A percentile compares a stretch with the other conserved stretches of the same genome.
These are phyloP conservation scores for Wickerhamiella brachini DNA, from an alignment of 805 yeast genomes.

Conservation along the genomic window DNA sequence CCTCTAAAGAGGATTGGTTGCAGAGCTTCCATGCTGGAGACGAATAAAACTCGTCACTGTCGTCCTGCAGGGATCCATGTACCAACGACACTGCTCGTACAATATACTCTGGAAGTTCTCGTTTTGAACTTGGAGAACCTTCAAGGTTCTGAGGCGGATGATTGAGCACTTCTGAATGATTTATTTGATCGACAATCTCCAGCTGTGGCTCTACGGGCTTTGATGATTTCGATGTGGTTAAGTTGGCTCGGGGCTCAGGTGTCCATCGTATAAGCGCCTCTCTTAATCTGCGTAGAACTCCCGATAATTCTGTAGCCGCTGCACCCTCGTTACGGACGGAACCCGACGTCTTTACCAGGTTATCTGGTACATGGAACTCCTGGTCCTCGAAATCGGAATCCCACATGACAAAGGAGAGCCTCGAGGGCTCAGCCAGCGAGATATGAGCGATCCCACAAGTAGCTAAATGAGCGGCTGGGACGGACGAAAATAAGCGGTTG, in stretches of 20 bases:
- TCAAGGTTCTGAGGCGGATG: background rate
- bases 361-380: constrained; percentile 7
- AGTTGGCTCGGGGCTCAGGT: background rate
- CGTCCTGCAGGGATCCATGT: constrained; percentile 18
- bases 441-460: too few relatives aligned
- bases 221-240: background rate
- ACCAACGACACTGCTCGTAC: constrained; percentile 21
- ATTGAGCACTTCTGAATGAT: background rate
- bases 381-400: constrained; percentile 1
- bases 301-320: constrained; percentile 14
- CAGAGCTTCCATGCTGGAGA: constrained; percentile 14
- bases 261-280: background rate
- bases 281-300: constrained; percentile 14
- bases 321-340: constrained; percentile 14
- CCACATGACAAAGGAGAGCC: constrained; percentile 3
- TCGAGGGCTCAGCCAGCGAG: too few relatives aligned
- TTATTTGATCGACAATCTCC: background rate
- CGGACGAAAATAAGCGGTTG: too few relatives aligned
- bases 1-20: constrained; percentile 3
- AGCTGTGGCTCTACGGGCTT: constrained; percentile 6
- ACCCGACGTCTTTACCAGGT: constrained; percentile 6
- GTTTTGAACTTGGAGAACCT: background rate
- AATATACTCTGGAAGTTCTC: background rate
- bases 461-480: too few relatives aligned
- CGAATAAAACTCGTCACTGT: constrained; percentile 13